Conservation (phyloP, 306 rosid species). For the Inga laurina region DNA sequence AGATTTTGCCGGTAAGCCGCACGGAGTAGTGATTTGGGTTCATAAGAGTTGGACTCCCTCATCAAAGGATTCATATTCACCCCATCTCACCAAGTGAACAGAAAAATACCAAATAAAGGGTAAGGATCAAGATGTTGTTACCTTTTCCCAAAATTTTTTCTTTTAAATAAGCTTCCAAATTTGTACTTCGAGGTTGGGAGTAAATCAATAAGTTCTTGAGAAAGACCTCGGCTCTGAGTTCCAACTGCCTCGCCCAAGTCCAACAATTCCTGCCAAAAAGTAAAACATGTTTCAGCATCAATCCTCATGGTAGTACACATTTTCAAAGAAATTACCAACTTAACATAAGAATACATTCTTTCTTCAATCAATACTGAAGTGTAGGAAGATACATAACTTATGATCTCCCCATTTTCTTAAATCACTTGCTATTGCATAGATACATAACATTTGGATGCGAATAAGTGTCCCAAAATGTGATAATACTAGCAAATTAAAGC, state of each 20-base stretch:
- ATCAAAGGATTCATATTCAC: neutral
- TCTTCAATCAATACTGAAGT: neutral
- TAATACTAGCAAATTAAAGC: neutral
- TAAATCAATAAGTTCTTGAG: conserved; percentile 74
- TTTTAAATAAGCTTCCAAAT: conserved; percentile 69
- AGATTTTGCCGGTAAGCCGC: neutral
- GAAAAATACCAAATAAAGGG: neutral
- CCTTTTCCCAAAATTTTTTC: conserved; percentile 75
- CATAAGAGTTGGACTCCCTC: neutral
- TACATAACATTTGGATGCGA: neutral
- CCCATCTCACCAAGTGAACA: neutral
- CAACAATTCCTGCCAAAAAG: conserved; percentile 67
- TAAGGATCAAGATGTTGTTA: conserved; percentile 33
- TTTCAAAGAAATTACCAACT: conserved; percentile 10
- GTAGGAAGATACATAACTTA: neutral
- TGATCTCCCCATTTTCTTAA: conserved; percentile 6
- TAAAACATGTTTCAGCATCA: conserved; percentile 2
- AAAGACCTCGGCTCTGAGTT: conserved; percentile 83
- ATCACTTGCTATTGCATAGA: neutral
- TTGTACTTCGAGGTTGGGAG: conserved; percentile 83
- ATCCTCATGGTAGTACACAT: conserved; percentile 15
- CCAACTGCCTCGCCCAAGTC: conserved; percentile 93
- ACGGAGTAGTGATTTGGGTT: neutral
- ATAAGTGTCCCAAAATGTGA: neutral
- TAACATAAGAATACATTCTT: neutral